These are phyloP conservation scores for Pythium oligandrum DNA, from an alignment of 352 stramenopile genomes.

Conservation along the genomic window DNA sequence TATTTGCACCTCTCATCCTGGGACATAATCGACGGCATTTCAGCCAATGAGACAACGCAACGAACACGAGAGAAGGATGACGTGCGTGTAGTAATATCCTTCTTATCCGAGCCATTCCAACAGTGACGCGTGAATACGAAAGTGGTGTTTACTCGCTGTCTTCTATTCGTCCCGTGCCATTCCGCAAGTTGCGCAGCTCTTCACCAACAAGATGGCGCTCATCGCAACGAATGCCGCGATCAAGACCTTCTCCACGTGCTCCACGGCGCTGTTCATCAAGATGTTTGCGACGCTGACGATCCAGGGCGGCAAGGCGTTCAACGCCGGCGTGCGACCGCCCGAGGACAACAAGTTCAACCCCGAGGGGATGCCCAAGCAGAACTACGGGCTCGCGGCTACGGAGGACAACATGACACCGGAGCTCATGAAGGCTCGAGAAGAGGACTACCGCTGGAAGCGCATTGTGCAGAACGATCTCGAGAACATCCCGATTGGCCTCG, in stretches of 20 bases:
- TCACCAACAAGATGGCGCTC: conserved; percentile 7
- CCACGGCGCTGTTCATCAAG: conserved; percentile 30
- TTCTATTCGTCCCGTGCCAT: neutral
- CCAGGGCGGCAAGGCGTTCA: conserved; percentile 32
- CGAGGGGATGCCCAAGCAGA: conserved; percentile 17
- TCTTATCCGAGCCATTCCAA: too few species aligned
- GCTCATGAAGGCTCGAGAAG: conserved; percentile 7
- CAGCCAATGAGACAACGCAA: too few species aligned
- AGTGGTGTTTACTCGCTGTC: too few species aligned
- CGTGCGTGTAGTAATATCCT: too few species aligned
- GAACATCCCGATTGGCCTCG: conserved; percentile 23
- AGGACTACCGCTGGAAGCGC: conserved; percentile 23
- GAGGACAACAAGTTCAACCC: conserved; percentile 19
- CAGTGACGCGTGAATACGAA: too few species aligned
- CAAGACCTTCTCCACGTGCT: conserved; percentile 30
- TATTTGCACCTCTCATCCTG: too few species aligned
- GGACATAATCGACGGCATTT: too few species aligned
- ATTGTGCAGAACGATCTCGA: conserved; percentile 31
- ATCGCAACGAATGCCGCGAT: conserved; percentile 21
- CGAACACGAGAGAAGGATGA: too few species aligned
- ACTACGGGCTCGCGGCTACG: conserved; percentile 12
- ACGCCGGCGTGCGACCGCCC: conserved; percentile 20
- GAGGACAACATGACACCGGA: conserved; percentile 18
- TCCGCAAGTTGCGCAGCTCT: neutral
- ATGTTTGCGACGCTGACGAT: conserved; percentile 26